Conservation (phyloP, 176 grass and related monocot species). For the Aegilops tauschii region DNA sequence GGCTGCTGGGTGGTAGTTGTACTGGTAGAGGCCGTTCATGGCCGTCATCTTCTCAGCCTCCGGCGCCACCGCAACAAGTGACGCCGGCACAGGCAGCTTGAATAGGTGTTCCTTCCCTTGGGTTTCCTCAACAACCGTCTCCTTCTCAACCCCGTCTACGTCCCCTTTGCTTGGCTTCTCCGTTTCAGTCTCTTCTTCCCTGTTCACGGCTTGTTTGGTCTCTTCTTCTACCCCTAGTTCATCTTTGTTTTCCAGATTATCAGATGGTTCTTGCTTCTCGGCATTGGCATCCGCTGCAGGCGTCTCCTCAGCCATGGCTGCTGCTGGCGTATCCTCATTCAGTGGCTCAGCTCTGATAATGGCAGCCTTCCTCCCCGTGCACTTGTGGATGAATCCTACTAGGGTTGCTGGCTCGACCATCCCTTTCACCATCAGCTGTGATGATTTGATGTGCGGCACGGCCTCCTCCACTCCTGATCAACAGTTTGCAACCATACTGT, state of each 20-base stretch:
- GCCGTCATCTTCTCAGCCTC: constrained; percentile 1
- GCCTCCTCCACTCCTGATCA: constrained; percentile 50
- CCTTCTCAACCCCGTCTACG: neutral
- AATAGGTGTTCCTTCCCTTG: neutral
- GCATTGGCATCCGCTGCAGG: neutral
- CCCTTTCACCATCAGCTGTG: constrained; percentile 43
- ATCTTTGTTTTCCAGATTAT: neutral
- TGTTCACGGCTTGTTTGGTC: neutral
- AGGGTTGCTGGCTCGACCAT: constrained; percentile 42
- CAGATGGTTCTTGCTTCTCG: neutral
- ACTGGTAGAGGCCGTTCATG: neutral
- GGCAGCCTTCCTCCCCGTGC: constrained; percentile 38
- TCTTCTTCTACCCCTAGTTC: neutral
- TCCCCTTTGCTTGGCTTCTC: neutral
- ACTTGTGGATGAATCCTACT: constrained; percentile 37
- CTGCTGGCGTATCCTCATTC: neutral
- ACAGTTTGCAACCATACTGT: neutral
- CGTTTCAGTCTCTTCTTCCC: neutral
- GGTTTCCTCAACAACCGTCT: neutral
- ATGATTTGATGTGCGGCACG: constrained; percentile 32
- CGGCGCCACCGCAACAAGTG: constrained; percentile 1
- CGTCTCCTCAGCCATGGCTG: too few species aligned
- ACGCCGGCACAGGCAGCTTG: neutral
- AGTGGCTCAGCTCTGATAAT: constrained; percentile 35
- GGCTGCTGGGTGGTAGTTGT: neutral